Conservation (phyloP, 352 stramenopile species). For the Phytophthora niederhauseri region DNA sequence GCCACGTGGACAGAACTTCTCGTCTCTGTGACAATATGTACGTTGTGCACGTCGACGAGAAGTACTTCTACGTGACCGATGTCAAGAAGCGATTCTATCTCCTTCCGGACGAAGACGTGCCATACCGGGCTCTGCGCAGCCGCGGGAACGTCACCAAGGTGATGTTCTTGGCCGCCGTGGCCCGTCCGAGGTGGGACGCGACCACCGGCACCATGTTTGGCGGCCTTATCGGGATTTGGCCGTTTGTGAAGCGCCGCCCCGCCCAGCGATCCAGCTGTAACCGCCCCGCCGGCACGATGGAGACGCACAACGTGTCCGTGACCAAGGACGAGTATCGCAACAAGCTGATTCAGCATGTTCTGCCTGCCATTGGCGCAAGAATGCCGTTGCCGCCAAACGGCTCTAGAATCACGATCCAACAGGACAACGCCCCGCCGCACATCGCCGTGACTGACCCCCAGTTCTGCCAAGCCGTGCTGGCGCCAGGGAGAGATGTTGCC, state of each 20-base stretch:
- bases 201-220: neutral
- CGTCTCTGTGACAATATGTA: conserved; percentile 24
- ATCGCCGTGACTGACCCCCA: conserved; percentile 1
- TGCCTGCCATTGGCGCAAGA: neutral
- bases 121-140: neutral
- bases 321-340: neutral
- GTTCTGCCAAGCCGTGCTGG: neutral
- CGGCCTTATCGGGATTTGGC: neutral
- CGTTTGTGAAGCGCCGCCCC: neutral
- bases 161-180: neutral
- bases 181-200: neutral
- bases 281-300: neutral
- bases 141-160: neutral
- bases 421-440: conserved; percentile 11
- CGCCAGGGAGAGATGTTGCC: neutral
- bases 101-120: neutral
- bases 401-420: neutral
- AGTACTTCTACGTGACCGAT: neutral
- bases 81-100: neutral
- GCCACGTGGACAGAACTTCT: conserved; percentile 7
- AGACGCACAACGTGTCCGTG: neutral
- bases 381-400: neutral
- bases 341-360: neutral
- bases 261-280: neutral
- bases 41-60: neutral